Base-by-base conservation (phyloP, 129 eudicot species). In the Arctium lappa region DNA sequence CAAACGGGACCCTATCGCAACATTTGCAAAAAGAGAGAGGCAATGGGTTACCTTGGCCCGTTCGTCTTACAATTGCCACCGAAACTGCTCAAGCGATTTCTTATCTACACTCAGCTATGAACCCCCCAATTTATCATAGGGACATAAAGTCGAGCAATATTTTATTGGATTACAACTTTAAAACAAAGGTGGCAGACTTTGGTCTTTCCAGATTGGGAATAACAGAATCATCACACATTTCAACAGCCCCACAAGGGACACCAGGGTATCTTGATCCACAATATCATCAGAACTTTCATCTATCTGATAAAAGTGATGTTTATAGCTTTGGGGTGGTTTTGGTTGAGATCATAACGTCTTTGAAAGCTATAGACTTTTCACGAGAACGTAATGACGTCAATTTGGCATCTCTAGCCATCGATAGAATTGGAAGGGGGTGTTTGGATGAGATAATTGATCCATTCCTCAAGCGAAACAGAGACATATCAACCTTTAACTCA, bases 261-360 rank as follows among this genome's bases (percentile, higher is more conserved):
- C 97, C 97, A 0, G 97, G 97, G 13, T 93, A 93, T 84, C 86
- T 93, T 3, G 97, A 93, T 68, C 97, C 97, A 18, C 92, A 93
- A 85, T 93, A 93, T 38, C 94, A 93, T 37, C 95, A 88, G 74
- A 88, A 82, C 46, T 93, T 86, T 33, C 95, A 93, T 75, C 79
- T 93, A 15, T 89, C 95, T 0, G 93, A 93, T 63, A 93, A 86
- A 72, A 91, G 97, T 32, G 97, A 93, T 36, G 97, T 93, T 18
- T 93, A 93, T 79, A 93, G 95, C 83, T 91, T 93, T 50, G 97
- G 97, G 33, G 97, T 93, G 5, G 97, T 91, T 71, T 85, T 93
- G 62, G 74, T 85, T 36, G 97, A 93, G 92, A 90, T 90, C 74
- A 87, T 92, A 84, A 90, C 94, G 2, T 92, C 82, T 13, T 71